Evolutionary conservation across 192 early-diverging fungal genomes (phyloP), one percentile per base, ranked within the genome.

Genomic region (Backusella westeae): DNA sequence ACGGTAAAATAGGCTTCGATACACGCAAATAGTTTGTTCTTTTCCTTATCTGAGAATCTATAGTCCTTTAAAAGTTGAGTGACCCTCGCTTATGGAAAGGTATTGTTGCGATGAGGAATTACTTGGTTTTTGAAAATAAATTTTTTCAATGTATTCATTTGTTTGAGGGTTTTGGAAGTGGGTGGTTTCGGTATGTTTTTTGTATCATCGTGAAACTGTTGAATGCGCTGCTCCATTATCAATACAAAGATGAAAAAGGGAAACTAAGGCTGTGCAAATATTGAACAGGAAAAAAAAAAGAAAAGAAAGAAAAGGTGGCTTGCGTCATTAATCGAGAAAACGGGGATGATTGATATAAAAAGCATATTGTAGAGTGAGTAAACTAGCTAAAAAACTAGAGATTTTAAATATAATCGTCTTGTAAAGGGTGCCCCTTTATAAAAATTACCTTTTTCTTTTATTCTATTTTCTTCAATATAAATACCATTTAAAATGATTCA

Each of bases 181-280:
- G 77, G 77, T 53, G 77, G 77, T 8, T 36, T 70, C 8, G 77
- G 71, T 67, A 78, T 72, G 7, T 39, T 32, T 34, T 78, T 78
- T 23, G 77, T 78, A 38, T 78, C 77, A 73, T 78, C 77, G 32
- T 78, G 77, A 34, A 78, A 78, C 44, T 78, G 71, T 53, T 78
- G 77, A 53, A 78, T 67, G 5, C 77, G 70, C 23, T 78, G 77
- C 38, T 78, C 77, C 77, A 32, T 67, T 67, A 32, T 67, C 15
- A 67, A 35, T 7, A 34, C 5, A n/a, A 29, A 67, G 26, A 2
- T 21, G 59, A 4, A 26, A 35, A 35, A 35, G 34, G 35, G 66
- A n/a, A 6, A 32, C 12, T 14, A 8, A 17, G 2, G 14, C 14
- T 44, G 15, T 44, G 1, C 3, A 9, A 39, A 39, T 39, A 39